These are phyloP conservation scores for Penicillium sp. DNA, from an alignment of 2,329 filamentous ascomycete genomes.

Conservation along the genomic window DNA sequence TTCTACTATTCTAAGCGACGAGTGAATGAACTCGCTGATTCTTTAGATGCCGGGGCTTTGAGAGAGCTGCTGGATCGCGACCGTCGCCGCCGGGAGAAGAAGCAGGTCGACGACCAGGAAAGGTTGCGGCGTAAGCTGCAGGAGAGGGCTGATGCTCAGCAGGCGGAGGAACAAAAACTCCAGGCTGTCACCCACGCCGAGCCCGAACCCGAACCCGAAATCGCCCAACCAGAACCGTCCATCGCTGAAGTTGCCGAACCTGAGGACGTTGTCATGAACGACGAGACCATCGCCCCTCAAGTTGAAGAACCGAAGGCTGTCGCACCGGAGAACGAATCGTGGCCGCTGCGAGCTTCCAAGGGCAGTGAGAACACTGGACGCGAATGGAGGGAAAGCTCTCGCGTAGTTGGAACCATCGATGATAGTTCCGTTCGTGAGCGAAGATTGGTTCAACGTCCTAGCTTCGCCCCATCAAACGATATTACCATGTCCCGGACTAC, in stretches of 20 bases:
- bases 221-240: neutral
- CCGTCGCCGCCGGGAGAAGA: conserved; percentile 73
- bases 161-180: conserved; percentile 50
- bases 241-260: conserved; percentile 2
- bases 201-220: neutral
- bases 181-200: neutral
- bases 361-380: conserved; percentile 23
- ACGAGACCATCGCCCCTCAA: neutral
- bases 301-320: conserved; percentile 6
- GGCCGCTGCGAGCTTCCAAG: conserved; percentile 37
- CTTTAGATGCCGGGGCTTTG: conserved; percentile 78
- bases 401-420: conserved; percentile 37
- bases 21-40: conserved; percentile 73
- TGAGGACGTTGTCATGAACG: neutral
- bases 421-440: conserved; percentile 35
- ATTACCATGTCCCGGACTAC: conserved; percentile 36
- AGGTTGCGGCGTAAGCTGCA: conserved; percentile 52
- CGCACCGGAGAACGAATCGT: conserved; percentile 27
- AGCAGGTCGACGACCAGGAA: conserved; percentile 68
- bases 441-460: conserved; percentile 29
- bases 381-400: conserved; percentile 33
- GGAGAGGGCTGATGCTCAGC: conserved; percentile 54
- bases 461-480: conserved; percentile 38
- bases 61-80: conserved; percentile 90
- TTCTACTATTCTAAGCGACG: conserved; percentile 59